These are phyloP conservation scores for Saccharomycodes ludwigii DNA, from an alignment of 805 yeast species.

Conservation along the genomic window DNA sequence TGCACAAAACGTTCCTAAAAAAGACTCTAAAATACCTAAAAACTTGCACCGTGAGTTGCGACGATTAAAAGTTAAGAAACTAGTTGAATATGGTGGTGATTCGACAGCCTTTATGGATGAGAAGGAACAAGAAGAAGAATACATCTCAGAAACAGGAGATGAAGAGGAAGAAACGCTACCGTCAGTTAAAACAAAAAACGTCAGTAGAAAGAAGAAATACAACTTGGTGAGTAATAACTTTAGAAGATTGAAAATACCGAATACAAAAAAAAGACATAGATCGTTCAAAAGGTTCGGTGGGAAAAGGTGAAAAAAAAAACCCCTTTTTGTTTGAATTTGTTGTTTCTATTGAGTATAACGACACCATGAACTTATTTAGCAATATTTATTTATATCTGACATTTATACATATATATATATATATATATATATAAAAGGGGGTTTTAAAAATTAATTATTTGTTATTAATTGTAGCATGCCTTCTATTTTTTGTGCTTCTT, in stretches of 20 bases:
- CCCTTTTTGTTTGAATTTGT: background rate
- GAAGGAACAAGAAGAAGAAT: constrained; percentile 5
- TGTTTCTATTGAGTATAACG: background rate
- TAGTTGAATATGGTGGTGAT: constrained; percentile 2
- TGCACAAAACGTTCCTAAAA: constrained; percentile 2
- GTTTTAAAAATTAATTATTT: constrained; percentile 15
- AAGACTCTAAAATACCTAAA: constrained; percentile 1
- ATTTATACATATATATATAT: no score
- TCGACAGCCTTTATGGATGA: constrained; percentile 3
- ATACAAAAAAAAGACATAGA: constrained; percentile 23
- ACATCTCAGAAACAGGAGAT: constrained; percentile 16
- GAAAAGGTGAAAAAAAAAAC: background rate
- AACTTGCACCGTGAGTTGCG: background rate
- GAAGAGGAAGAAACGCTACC: constrained; percentile 6
- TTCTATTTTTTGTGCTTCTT: constrained; percentile 78
- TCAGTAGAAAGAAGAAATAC: constrained; percentile 18
- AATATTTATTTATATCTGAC: no score
- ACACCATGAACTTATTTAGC: background rate
- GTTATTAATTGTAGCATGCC: constrained; percentile 89
- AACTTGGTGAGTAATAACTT: constrained; percentile 34
- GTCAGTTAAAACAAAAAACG: constrained; percentile 4
- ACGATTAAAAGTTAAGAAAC: background rate
- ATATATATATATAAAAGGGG: constrained; percentile 1
- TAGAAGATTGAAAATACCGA: constrained; percentile 40
- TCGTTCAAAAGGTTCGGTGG: constrained; percentile 1